Base-by-base conservation (phyloP, 83 land plant genomes). In the Picea abies region DNA sequence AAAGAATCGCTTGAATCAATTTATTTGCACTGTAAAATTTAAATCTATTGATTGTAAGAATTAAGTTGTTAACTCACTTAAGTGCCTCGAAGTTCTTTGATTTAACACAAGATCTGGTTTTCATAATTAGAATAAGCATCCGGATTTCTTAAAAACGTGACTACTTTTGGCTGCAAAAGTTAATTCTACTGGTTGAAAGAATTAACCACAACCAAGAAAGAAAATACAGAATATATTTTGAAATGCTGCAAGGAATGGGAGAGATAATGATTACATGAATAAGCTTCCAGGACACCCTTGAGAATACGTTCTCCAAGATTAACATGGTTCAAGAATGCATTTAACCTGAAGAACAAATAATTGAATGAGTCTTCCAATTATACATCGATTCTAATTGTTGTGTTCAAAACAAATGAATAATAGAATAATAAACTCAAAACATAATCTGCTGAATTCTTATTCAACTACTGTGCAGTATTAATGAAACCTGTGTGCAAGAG, bases 221-320 rank as follows among this genome's bases (percentile, higher is more conserved):
- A 17, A 70, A 37, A 16, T 70, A 20, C 37, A 39, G 47, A 70
- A 37, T 17, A n/a, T 70, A 37, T 17, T 68, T 70, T 70, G 47
- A 17, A 35, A 39, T 15, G 17, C 32, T 37, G 39, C 75, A 25
- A 10, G 37, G 11, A 67, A 29, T 35, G 37, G 19, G 41, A 37
- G 49, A 20, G 19, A 70, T 10, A 70, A 61, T 84, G 56, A 90
- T 88, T 90, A 96, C 96, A 94, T 3, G 96, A 93, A 63, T 92
- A 96, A 16, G 95, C 98, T 83, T 96, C 98, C 64, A 96, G 89
- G 75, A 67, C 56, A 63, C 98, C 96, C 87, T 91, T 90, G 64
- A 96, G 80, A 22, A 91, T 84, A 68, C 96, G 86, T 63, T 92
- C 95, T 80, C 98, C 96, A 86, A 96, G 93, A 83, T 93, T 86